Base-by-base conservation (phyloP, 495 filamentous ascomycete species). In the Hypoxylon rickii region DNA sequence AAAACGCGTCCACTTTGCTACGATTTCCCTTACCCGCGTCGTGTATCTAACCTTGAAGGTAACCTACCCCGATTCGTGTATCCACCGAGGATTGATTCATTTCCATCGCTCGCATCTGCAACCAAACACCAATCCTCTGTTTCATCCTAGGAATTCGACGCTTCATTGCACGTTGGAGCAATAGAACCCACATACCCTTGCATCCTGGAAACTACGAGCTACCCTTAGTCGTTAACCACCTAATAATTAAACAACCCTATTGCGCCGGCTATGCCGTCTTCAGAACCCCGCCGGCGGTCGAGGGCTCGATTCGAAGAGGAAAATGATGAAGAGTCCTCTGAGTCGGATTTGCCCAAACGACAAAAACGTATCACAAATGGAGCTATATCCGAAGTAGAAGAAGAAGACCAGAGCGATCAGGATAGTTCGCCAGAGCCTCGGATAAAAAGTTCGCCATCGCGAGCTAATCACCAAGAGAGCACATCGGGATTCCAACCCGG, bases 401-500 rank as follows among this genome's bases (percentile, higher is more conserved):
- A 48, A 3, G 52, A 53, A 7, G 46, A 44, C 31, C 24, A 22
- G 43, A 21, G 10, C 24, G 24, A 52, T 13, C 20, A 39, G 33
- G 8, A 29, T 13, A n/a, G 16, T 42, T 39, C 22, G 32, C 42
- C 10, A 58, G 36, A 17, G n/a, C 45, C 20, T 21, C 42, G 22
- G 38, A 31, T 55, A 52, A 65, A 58, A 51, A 43, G 45, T 26
- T 29, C 55, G 22, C 22, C 55, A 26, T 41, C 45, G 36, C 42
- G 21, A 32, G 32, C 33, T 37, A 36, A 21, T 16, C 44, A 38
- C 36, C 43, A 13, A 39, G 26, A 53, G 42, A 58, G 44, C 50
- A 29, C 18, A 8, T 31, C 44, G 2, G 67, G 61, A 17, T 82
- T 80, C 70, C 86, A 94, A 56, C 86, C 94, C 10, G 94, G 94